A percentile compares a stretch with the other conserved stretches of the same genome.
Conservation (phyloP, 768 basidiomycete species). For the Mycena albidolilacea region DNA sequence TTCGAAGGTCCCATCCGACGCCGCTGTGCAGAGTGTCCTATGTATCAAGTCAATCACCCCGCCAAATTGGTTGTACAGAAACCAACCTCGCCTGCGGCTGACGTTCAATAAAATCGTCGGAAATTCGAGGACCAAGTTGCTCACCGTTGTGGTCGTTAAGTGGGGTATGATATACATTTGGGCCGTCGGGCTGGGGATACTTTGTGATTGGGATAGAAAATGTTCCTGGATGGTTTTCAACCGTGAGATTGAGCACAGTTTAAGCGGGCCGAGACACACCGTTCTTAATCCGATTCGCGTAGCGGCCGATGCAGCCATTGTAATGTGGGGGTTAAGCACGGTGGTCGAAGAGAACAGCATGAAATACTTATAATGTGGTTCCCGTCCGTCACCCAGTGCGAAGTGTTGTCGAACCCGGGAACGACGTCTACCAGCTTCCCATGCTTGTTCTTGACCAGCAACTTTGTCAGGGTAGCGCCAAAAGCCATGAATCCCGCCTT, state of each 20-base stretch:
- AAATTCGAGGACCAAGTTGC: conserved; percentile 20
- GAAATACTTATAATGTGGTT: conserved; percentile 59
- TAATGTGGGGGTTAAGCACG: neutral
- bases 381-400: conserved; percentile 57
- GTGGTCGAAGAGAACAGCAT: neutral
- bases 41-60: conserved; percentile 25
- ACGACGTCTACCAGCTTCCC: conserved; percentile 66
- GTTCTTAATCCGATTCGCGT: conserved; percentile 68
- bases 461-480: conserved; percentile 69
- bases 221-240: conserved; percentile 51
- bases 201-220: conserved; percentile 70
- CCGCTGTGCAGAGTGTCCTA: conserved; percentile 71
- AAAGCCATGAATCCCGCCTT: conserved; percentile 71
- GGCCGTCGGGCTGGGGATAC: conserved; percentile 57
- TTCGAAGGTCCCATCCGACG: conserved; percentile 70
- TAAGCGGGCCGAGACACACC: conserved; percentile 45
- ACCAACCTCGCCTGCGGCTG: conserved; percentile 44
- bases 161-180: conserved; percentile 65
- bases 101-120: neutral
- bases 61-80: neutral
- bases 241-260: neutral
- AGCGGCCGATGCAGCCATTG: conserved; percentile 60
- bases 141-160: conserved; percentile 65
- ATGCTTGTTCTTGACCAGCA: conserved; percentile 69
- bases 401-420: conserved; percentile 71